Conservation (phyloP, 257 asterid species). For the Ligustrum vulgare region DNA sequence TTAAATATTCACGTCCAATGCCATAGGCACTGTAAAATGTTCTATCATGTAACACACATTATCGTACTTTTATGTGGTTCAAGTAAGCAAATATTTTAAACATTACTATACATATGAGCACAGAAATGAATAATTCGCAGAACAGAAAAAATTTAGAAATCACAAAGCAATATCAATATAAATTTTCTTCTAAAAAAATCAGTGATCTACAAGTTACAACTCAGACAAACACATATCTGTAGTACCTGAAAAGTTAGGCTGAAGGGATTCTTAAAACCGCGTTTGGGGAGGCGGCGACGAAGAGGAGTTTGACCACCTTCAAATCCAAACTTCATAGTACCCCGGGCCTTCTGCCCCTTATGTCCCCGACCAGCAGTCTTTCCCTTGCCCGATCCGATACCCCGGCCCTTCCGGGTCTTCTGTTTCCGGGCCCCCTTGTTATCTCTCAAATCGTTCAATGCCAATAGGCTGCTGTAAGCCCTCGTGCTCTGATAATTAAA, state of each 20-base stretch:
- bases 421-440: constrained; percentile 78
- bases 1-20: not conserved
- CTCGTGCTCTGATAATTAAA: constrained; percentile 26
- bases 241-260: constrained; percentile 85
- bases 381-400: constrained; percentile 97
- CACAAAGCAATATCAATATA: not conserved
- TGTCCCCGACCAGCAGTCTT: constrained; percentile 97
- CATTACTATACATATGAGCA: not conserved
- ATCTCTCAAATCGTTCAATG: constrained; percentile 82
- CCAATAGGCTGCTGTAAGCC: constrained; percentile 64
- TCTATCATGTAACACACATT: not conserved
- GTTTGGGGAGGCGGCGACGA: constrained; percentile 86
- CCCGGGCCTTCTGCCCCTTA: constrained; percentile 94
- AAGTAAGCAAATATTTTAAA: not conserved
- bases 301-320: constrained; percentile 99
- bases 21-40: not conserved
- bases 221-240: not conserved
- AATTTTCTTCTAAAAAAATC: not conserved
- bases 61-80: not conserved
- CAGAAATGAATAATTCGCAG: not conserved
- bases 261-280: constrained; percentile 88
- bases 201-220: not conserved
- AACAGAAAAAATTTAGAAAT: not conserved
- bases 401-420: constrained; percentile 92
- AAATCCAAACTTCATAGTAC: constrained; percentile 80